Evolutionary conservation across 1,284 basidiomycete genomes (phyloP), one percentile per base, ranked within the genome.

Genomic region (Rhodotorula sp.): DNA sequence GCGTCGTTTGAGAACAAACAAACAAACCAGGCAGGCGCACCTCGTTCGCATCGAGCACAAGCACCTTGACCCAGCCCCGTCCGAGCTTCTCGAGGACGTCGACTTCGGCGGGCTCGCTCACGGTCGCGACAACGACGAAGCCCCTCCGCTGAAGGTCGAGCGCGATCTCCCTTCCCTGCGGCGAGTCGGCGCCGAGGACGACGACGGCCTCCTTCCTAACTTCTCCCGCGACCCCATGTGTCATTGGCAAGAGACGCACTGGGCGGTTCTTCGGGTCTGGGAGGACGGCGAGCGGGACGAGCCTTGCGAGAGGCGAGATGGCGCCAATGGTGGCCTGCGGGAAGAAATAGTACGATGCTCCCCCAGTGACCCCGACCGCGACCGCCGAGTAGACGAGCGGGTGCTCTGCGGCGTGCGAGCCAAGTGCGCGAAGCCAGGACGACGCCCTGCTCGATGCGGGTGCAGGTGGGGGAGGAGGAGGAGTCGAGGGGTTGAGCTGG

Each of bases 111-210:
- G 87, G 84, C 22, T 84, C 85, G 4, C 86, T 82, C 22, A 91
- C 90, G 71, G 88, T 91, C 10, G 87, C 84, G 74, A 93, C 87
- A 52, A 93, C 87, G 75, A 91, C 88, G 77, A 89, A 92, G 1
- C 90, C 89, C 74, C 87, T 86, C 76, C 83, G 84, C 80, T 91
- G 89, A 52, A 93, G 82, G 70, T 88, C 87, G 60, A 85, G 78
- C 62, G 91, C 86, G 59, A 92, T 80, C 36, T 75, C 74, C 11
- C 64, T 48, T 59, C 88, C 83, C 0, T 87, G 85, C 10, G 68
- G 63, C 39, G 84, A 83, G 76, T 92, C 90, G 27, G 87, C 90
- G 52, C 91, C 91, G 57, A 92, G 84, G 30, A 92, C 84, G 58
- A 92, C 60, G 54, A 74, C 71, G 30, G 69, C 72, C 56, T 78